Evolutionary conservation across 2,329 filamentous ascomycete species (phyloP).

Genomic region (Verticillium alfalfae): DNA sequence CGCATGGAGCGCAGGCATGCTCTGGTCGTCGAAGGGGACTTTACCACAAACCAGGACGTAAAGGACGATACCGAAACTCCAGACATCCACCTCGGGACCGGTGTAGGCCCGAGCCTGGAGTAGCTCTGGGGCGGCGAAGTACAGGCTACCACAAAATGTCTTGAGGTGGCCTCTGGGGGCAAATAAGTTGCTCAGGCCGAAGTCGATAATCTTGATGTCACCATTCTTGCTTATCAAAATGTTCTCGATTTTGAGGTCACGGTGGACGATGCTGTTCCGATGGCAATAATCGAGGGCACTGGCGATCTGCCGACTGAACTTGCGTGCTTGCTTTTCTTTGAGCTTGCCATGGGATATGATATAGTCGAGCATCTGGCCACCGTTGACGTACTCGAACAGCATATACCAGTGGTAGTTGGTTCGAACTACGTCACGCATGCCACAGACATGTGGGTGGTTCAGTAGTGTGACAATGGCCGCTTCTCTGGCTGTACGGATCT

Average conservation of each 20-base stretch:
- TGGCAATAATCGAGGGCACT: slow-evolving; percentile 97
- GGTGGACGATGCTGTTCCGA: slow-evolving; percentile 95
- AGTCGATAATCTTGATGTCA: slow-evolving; percentile 99
- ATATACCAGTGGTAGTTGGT: slow-evolving; percentile 99
- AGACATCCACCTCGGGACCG: slow-evolving; percentile 93
- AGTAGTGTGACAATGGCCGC: slow-evolving; percentile 93
- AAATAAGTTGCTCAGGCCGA: slow-evolving; percentile 94
- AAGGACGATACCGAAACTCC: slow-evolving; percentile 97
- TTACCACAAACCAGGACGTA: slow-evolving; percentile 97
- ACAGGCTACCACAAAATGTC: slow-evolving; percentile 95
- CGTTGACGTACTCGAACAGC: slow-evolving; percentile 98
- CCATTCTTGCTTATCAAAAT: slow-evolving; percentile 98
- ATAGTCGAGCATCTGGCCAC: slow-evolving; percentile 98
- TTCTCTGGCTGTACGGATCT: slow-evolving; percentile 89
- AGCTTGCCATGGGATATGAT: slow-evolving; percentile 97
- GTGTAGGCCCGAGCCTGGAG: slow-evolving; percentile 92
- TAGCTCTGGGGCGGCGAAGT: slow-evolving; percentile 93
- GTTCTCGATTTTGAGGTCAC: slow-evolving; percentile 97
- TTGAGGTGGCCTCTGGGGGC: slow-evolving; percentile 79
- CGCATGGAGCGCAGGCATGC: slow-evolving; percentile 95
- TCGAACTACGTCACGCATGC: slow-evolving; percentile 88
- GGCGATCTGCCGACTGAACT: slow-evolving; percentile 95
- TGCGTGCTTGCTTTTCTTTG: slow-evolving; percentile 96
- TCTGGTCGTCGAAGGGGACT: slow-evolving; percentile 97
- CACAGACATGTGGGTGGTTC: slow-evolving; percentile 93